Evolutionary conservation across 2,329 filamentous ascomycete genomes (phyloP).

Genomic region (Aspergillus eucalypticola): DNA sequence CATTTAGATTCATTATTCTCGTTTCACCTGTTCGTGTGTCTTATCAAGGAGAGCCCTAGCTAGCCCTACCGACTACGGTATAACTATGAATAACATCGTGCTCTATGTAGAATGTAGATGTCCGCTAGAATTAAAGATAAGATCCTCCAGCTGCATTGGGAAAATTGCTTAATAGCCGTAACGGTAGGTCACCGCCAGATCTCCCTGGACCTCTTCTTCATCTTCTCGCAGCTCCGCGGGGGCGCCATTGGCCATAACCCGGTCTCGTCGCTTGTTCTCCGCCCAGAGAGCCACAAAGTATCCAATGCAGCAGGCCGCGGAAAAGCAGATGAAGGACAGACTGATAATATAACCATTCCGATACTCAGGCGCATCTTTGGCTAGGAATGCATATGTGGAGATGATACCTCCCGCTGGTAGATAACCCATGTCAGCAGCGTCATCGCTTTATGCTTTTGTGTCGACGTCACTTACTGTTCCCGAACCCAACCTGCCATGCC

Average conservation of each 20-base stretch:
- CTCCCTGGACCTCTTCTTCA: conserved; percentile 41
- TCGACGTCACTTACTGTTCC: conserved; percentile 53
- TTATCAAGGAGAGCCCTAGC: conserved; percentile 13
- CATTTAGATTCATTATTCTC: background rate
- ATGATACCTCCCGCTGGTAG: conserved; percentile 69
- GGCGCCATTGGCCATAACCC: conserved; percentile 25
- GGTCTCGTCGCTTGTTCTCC: conserved; percentile 45
- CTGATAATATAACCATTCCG: conserved; percentile 74
- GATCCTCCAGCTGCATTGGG: background rate
- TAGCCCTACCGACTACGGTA: conserved; percentile 8
- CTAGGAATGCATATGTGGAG: conserved; percentile 68
- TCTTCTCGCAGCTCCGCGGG: conserved; percentile 26
- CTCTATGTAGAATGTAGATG: background rate
- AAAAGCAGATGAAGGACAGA: conserved; percentile 70
- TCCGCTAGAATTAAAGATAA: background rate
- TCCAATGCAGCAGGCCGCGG: conserved; percentile 52
- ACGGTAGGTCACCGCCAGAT: conserved; percentile 44
- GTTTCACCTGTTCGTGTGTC: conserved; percentile 2
- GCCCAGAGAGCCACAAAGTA: conserved; percentile 41
- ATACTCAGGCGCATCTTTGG: conserved; percentile 67
- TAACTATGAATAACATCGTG: background rate
- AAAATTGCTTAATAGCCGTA: conserved; percentile 35
- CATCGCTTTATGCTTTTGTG: background rate
- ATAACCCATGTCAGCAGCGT: conserved; percentile 9
- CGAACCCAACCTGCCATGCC: conserved; percentile 77